Conservation (phyloP, 1,139 yeast genomes). For the Keqinozyma sinolaborantium region DNA sequence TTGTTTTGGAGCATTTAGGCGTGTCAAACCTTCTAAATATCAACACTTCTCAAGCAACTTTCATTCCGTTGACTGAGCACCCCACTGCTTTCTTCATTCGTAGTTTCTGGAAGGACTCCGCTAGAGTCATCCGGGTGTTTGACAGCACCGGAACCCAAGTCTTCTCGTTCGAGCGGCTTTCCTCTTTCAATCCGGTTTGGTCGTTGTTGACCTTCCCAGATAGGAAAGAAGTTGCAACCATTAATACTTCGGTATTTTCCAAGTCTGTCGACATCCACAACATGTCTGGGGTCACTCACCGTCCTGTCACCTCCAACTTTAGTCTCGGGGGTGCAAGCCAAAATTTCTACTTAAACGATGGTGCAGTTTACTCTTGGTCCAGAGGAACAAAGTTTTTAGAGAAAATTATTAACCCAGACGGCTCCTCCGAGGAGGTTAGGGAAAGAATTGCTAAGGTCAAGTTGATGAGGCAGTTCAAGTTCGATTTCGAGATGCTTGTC, state of each 20-base stretch:
- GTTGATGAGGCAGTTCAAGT: constrained; percentile 54
- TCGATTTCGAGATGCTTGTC: constrained; percentile 56
- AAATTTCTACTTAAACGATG: constrained; percentile 48
- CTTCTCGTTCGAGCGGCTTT: constrained; percentile 50
- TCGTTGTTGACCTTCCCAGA: constrained; percentile 41
- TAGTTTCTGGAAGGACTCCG: constrained; percentile 45
- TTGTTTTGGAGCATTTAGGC: constrained; percentile 35
- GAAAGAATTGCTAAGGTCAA: constrained; percentile 52
- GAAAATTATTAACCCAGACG: constrained; percentile 49
- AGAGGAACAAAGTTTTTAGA: constrained; percentile 50
- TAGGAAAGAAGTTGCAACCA: constrained; percentile 47
- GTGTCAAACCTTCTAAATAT: constrained; percentile 30
- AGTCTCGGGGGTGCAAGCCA: constrained; percentile 34
- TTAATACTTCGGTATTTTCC: constrained; percentile 44
- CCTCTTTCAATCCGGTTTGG: constrained; percentile 53
- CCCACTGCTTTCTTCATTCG: constrained; percentile 45
- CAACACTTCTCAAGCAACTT: constrained; percentile 32
- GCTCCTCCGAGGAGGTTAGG: constrained; percentile 52
- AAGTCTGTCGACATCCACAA: constrained; percentile 50
- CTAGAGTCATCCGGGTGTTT: constrained; percentile 46
- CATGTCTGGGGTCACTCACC: constrained; percentile 42
- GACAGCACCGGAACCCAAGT: constrained; percentile 36
- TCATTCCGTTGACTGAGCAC: constrained; percentile 32
- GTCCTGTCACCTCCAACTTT: constrained; percentile 32
- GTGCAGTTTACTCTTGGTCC: constrained; percentile 54